Percentiles rank a stretch among this genome's conserved stretches.
These are phyloP conservation scores for Maudiozyma barnettii DNA, from an alignment of 805 yeast species.

Conservation along the genomic window DNA sequence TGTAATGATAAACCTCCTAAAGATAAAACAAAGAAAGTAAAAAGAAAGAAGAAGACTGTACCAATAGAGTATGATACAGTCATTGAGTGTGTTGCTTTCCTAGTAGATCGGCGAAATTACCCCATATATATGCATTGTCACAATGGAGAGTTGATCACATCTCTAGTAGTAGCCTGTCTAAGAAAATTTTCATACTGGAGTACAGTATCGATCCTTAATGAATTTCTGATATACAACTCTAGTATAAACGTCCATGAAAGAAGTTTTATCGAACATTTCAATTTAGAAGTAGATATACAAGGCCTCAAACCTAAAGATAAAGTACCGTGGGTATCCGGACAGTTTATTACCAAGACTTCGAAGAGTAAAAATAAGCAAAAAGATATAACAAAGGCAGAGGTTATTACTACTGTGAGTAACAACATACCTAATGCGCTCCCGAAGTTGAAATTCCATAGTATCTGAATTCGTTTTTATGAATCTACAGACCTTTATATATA, in stretches of 20 bases:
- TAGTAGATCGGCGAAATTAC: slow-evolving; percentile 48
- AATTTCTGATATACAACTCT: slow-evolving; percentile 67
- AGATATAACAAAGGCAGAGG: background rate
- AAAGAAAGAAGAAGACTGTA: slow-evolving; percentile 74
- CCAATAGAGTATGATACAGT: slow-evolving; percentile 65
- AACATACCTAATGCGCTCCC: slow-evolving; percentile 16
- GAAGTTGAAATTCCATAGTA: slow-evolving; percentile 20
- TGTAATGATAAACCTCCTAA: slow-evolving; percentile 7
- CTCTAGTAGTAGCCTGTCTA: slow-evolving; percentile 76
- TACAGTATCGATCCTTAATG: slow-evolving; percentile 75
- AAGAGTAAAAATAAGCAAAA: slow-evolving; percentile 1
- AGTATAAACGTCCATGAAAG: slow-evolving; percentile 77
- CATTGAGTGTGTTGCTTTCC: slow-evolving; percentile 46
- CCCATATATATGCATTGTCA: slow-evolving; percentile 81
- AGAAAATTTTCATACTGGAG: slow-evolving; percentile 84
- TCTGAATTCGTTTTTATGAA: slow-evolving; percentile 5
- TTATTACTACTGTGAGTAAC: slow-evolving; percentile 11
- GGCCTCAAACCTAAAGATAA: slow-evolving; percentile 21
- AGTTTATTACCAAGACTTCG: slow-evolving; percentile 9
- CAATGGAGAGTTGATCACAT: slow-evolving; percentile 83
- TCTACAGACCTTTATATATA: background rate
- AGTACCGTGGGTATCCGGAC: slow-evolving; percentile 29
- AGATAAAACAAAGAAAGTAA: slow-evolving; percentile 36
- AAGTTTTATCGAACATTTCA: slow-evolving; percentile 70
- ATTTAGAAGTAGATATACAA: slow-evolving; percentile 52